Base-by-base conservation (phyloP, 2,329 filamentous ascomycete species). In the Trichocomaceae sp. region DNA sequence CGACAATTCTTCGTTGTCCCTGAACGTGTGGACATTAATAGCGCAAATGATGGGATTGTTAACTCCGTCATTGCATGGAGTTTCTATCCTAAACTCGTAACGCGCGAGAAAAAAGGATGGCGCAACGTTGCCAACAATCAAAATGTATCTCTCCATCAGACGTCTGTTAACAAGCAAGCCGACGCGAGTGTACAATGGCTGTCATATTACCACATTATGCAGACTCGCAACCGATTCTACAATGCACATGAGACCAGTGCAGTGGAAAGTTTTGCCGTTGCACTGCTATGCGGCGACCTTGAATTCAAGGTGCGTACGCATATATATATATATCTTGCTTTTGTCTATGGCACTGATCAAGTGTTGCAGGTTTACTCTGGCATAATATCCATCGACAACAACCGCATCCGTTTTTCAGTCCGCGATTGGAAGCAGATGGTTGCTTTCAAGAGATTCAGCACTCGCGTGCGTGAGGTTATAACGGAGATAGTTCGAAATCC, bases 151-250 rank as follows among this genome's bases (percentile, higher is more conserved):
- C 76, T 99, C 19, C 90, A 95, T 62, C 88, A 90, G 0, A 88
- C 86, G 0, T 95, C 90, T 1, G 88, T 99, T 61, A 97, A 97
- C 70, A 90, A 90, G 66, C 81, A 78, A 10, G 60, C 67, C 5
- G 69, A 72, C n/a, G 41, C 59, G 1, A 60, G 66, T 41, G 75
- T 90, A 39, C 86, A 84, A 65, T 97, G 89, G 84, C 75, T 99
- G 45, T 93, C 88, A 0, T 99, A 96, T 70, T 97, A 97, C 73
- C 88, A 95, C 69, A 96, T 97, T 60, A 95, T 97, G 89, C 91
- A 96, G 70, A 87, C 87, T 2, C 90, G 77, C 74, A 88, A 85
- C 80, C 81, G 80, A 76, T 77, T 68, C 63, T 89, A 92, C 61
- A 95, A 96, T 60, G 93, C 93, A 0, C 91, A 96, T 61, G 90